These are phyloP conservation scores for Metarhizium robertsii DNA, from an alignment of 2,329 filamentous ascomycete genomes.

Conservation along the genomic window DNA sequence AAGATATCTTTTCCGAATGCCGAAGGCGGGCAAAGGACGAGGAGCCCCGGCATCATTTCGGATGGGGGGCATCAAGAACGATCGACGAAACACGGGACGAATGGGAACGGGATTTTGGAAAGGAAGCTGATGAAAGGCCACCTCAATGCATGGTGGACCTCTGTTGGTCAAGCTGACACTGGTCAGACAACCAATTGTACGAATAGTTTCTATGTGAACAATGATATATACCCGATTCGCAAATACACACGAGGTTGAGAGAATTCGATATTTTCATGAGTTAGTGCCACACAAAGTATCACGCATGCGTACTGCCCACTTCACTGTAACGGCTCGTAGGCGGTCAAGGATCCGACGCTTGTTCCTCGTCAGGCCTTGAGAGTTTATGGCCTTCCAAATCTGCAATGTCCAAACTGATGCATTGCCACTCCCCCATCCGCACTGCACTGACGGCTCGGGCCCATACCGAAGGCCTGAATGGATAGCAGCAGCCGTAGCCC, in stretches of 20 bases:
- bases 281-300: too few species aligned
- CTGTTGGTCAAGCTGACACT: neutral
- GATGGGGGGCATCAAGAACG: neutral
- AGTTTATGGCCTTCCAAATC: too few species aligned
- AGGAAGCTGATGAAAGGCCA: neutral
- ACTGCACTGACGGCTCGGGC: neutral
- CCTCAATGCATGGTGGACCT: neutral
- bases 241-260: neutral
- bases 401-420: too few species aligned
- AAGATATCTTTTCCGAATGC: slow-evolving; percentile 1
- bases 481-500: too few species aligned
- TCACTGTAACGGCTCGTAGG: too few species aligned
- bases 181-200: slow-evolving; percentile 6
- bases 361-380: neutral
- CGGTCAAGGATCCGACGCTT: neutral
- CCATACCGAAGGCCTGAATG: neutral
- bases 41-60: neutral
- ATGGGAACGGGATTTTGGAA: neutral
- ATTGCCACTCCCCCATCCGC: neutral
- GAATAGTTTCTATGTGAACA: slow-evolving; percentile 8
- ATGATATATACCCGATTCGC: slow-evolving; percentile 12
- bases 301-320: neutral
- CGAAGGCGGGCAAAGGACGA: neutral
- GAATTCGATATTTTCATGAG: neutral
- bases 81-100: neutral